Conservation (phyloP, 768 basidiomycete genomes). For the Agrocybe pediades region DNA sequence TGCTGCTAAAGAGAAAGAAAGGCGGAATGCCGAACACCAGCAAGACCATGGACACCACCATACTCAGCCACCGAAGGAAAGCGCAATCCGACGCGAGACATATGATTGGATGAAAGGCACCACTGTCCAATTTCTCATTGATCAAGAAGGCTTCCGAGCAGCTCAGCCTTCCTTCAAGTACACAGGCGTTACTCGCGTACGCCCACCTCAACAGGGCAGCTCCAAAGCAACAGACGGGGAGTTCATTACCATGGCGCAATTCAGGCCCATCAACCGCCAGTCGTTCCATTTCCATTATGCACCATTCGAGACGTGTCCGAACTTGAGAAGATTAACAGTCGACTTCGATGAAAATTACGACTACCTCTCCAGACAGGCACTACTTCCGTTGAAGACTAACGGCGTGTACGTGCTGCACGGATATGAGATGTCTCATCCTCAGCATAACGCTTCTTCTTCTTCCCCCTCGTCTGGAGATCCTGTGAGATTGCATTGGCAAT, state of each 20-base stretch:
- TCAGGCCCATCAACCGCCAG: constrained; percentile 60
- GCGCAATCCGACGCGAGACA: constrained; percentile 28
- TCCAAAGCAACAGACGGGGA: constrained; percentile 26
- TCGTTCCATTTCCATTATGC: constrained; percentile 74
- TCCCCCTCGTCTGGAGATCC: constrained; percentile 18
- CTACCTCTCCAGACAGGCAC: constrained; percentile 76
- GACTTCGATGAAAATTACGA: constrained; percentile 71
- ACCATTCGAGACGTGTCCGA: constrained; percentile 64
- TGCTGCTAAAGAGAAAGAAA: not conserved
- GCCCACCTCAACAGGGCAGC: constrained; percentile 25
- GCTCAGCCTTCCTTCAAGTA: constrained; percentile 61
- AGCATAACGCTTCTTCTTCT: too few relatives aligned
- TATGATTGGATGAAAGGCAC: constrained; percentile 57
- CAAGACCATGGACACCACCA: not conserved
- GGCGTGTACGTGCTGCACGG: constrained; percentile 80
- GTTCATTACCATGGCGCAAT: constrained; percentile 59
- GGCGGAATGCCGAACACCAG: not conserved
- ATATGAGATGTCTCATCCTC: constrained; percentile 45
- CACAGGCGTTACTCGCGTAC: constrained; percentile 44
- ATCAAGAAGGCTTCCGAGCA: constrained; percentile 82
- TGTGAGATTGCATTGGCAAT: constrained; percentile 67
- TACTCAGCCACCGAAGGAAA: constrained; percentile 2
- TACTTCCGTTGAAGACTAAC: constrained; percentile 64
- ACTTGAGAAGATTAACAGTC: constrained; percentile 69
- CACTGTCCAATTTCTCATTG: constrained; percentile 67